Conservation (phyloP, 176 grass and related monocot genomes). For the Ananas comosus region DNA sequence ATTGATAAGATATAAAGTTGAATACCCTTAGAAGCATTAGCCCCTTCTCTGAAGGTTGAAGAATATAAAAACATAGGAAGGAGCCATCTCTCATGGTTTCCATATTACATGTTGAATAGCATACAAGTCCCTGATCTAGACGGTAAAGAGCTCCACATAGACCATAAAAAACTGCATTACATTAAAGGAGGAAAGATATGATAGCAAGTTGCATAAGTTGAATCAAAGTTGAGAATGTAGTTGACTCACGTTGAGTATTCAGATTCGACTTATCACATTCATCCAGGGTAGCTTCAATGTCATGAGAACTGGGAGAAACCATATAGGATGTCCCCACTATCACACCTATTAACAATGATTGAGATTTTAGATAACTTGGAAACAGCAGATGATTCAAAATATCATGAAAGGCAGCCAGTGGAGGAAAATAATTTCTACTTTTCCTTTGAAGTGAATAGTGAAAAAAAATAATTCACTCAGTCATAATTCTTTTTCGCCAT, state of each 20-base stretch:
- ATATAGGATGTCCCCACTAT: slow-evolving; percentile 51
- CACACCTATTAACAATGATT: slow-evolving; percentile 38
- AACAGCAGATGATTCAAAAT: neutral
- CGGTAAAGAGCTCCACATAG: slow-evolving; percentile 64
- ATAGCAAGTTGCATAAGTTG: neutral
- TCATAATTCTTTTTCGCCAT: too few relatives aligned
- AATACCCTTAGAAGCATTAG: slow-evolving; percentile 85
- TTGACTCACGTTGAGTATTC: slow-evolving; percentile 63
- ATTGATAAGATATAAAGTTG: slow-evolving; percentile 6
- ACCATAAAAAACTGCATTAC: slow-evolving; percentile 68
- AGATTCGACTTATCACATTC: slow-evolving; percentile 39
- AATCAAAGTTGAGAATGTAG: slow-evolving; percentile 4
- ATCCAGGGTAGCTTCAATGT: slow-evolving; percentile 47
- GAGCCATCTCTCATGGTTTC: slow-evolving; percentile 62
- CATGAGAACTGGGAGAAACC: slow-evolving; percentile 59
- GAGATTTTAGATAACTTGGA: neutral
- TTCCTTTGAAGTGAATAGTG: too few relatives aligned
- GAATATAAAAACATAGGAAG: slow-evolving; percentile 71
- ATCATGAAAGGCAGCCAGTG: neutral
- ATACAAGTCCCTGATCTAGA: slow-evolving; percentile 78
- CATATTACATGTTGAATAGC: slow-evolving; percentile 64
- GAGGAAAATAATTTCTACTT: too few relatives aligned
- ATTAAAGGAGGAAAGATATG: slow-evolving; percentile 13
- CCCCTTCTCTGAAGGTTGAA: slow-evolving; percentile 72
- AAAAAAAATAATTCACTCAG: too few relatives aligned